Evolutionary conservation across 129 eudicot genomes (phyloP), one percentile per base, ranked within the genome.

Genomic region (Saussurea involucrata): DNA sequence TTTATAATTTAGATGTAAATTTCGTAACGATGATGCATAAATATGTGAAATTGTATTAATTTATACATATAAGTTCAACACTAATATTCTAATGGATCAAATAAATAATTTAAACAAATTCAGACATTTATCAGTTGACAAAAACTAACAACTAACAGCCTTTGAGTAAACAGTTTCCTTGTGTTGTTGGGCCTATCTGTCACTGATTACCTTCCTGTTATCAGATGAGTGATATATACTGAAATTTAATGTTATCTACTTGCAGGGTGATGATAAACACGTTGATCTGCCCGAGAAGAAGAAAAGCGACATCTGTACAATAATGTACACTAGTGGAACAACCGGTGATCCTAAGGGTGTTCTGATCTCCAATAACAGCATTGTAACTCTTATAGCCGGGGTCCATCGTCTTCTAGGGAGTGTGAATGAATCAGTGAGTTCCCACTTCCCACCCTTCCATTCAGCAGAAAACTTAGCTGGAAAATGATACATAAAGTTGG

Each of bases 291-390:
- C 93, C 6, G 57, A 79, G 76, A 92, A 89, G 86, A 81, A 80
- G 83, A 90, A 84, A 76, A 88, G 84, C n/a, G 99, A 95, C 82
- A 89, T 92, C 37, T 95, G 97, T 81, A 95, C 99, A 74, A 95
- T 95, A 79, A 95, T 95, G 99, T 95, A 95, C 83, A 95, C 99
- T 28, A 95, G 99, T 78, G 99, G 99, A 71, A 95, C 99, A 36
- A 95, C 99, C 60, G 99, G 99, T 27, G 99, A 95, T 81, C 99
- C 99, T 61, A 95, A 95, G 83, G 99, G 99, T 80, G 99, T 95
- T 44, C 33, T 92, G 81, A 86, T 95, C 29, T 88, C 99, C 42
- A 92, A 92, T 81, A 92, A 86, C 63, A 88, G 87, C 84, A 86
- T 95, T 80, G 88, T 90, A n/a, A 83, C 96, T 77, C 80, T 90